phyloP scores from a whole-genome alignment of 306 rosid species.

The Inga leiocalycina region DNA sequence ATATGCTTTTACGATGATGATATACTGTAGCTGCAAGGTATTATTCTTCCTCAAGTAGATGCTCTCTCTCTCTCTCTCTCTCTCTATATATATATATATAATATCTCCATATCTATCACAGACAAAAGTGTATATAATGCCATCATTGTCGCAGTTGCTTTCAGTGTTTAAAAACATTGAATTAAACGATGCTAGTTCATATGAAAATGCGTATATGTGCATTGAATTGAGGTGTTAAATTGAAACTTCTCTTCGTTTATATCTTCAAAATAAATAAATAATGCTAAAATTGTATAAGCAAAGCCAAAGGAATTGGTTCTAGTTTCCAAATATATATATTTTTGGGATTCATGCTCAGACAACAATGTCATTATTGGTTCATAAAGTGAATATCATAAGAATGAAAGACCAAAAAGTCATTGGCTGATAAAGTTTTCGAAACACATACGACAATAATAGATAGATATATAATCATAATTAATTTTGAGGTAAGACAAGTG shows the following conservation, averaged over 20 bases:
- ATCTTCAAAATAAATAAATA: neutral
- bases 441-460: neutral
- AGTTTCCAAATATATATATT: neutral
- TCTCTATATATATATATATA: no score
- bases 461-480: neutral
- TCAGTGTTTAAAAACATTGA: slow-evolving; percentile 28
- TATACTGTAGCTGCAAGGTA: neutral
- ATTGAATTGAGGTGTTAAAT: slow-evolving; percentile 33
- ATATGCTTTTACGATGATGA: slow-evolving; percentile 17
- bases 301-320: neutral
- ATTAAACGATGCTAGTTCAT: slow-evolving; percentile 18
- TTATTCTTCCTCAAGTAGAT: no score
- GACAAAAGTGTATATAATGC: slow-evolving; percentile 17
- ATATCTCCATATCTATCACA: no score
- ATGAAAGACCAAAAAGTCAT: neutral
- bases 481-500: neutral
- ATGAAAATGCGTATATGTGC: slow-evolving; percentile 26
- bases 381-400: neutral
- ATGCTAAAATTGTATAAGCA: slow-evolving; percentile 11
- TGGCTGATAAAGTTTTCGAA: neutral
- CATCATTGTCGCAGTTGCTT: slow-evolving; percentile 30
- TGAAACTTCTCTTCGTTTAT: slow-evolving; percentile 1
- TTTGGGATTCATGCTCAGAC: neutral
- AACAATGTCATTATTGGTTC: neutral
- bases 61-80: no score